Evolutionary conservation across 805 yeast genomes (phyloP).

Genomic region (Danielia oregonensis): DNA sequence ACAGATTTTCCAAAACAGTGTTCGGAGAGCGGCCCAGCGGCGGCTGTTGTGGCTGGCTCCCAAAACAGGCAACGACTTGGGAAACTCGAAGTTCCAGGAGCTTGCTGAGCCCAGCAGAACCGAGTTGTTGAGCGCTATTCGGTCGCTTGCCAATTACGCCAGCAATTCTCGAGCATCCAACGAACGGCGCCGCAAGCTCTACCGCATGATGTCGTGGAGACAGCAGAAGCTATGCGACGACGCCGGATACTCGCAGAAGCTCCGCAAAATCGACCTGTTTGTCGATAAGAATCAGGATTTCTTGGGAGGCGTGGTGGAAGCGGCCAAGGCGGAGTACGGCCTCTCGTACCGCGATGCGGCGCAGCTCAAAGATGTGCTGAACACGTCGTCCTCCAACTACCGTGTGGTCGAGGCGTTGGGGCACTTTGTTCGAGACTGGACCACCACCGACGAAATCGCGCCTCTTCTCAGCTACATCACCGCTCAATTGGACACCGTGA

Average conservation of each 20-base stretch:
- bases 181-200: conserved; percentile 40
- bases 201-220: conserved; percentile 47
- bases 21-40: conserved; percentile 6
- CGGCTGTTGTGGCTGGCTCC: conserved; percentile 1
- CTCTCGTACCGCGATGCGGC: conserved; percentile 35
- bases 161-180: conserved; percentile 40
- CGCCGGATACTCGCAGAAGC: conserved; percentile 52
- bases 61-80: no score
- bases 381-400: conserved; percentile 22
- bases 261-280: conserved; percentile 45
- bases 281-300: conserved; percentile 47
- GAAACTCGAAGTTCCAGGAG: conserved; percentile 12
- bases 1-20: conserved; percentile 15
- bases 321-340: conserved; percentile 43
- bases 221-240: conserved; percentile 54
- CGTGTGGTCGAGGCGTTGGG: conserved; percentile 67
- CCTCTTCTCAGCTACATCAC: conserved; percentile 55
- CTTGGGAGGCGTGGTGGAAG: conserved; percentile 42
- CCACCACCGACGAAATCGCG: conserved; percentile 47
- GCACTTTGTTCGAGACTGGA: conserved; percentile 81
- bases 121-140: conserved; percentile 41
- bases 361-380: conserved; percentile 6
- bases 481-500: conserved; percentile 33
- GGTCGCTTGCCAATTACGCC: conserved; percentile 45
- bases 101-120: conserved; percentile 20